phyloP scores from a whole-genome alignment of 805 yeast genomes.

The Kazachstania bromeliacearum region DNA sequence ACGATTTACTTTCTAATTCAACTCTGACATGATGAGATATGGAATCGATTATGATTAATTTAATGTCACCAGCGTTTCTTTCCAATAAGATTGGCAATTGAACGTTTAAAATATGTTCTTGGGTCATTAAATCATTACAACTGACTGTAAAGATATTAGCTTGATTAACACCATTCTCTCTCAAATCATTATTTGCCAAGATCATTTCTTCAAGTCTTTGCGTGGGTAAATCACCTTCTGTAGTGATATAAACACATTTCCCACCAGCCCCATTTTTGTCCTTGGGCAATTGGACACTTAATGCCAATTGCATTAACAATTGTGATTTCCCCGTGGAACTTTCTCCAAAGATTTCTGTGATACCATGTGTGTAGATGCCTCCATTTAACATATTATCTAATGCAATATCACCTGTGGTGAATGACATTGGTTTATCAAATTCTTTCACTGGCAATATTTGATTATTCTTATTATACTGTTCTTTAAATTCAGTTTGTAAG shows the following conservation, averaged over 20 bases:
- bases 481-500: conserved; percentile 12
- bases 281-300: conserved; percentile 45
- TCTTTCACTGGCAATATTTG: conserved; percentile 1
- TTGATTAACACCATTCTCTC: conserved; percentile 32
- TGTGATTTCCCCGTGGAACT: conserved; percentile 86
- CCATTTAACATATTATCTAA: conserved; percentile 45
- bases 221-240: conserved; percentile 68
- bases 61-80: conserved; percentile 32
- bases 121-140: conserved; percentile 61
- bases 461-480: conserved; percentile 7
- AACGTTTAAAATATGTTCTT: conserved; percentile 59
- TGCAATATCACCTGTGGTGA: conserved; percentile 45
- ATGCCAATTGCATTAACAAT: conserved; percentile 54
- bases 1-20: conserved; percentile 38
- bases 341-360: conserved; percentile 76
- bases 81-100: conserved; percentile 55
- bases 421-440: conserved; percentile 8
- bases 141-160: conserved; percentile 42
- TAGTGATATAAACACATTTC: conserved; percentile 62
- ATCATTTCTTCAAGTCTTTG: conserved; percentile 47
- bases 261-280: conserved; percentile 40
- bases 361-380: conserved; percentile 45
- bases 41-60: conserved; percentile 66
- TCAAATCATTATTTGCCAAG: conserved; percentile 24
- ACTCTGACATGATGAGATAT: conserved; percentile 73